Evolutionary conservation across 352 stramenopile genomes (phyloP).

Genomic region (Globisporangium emineosum): DNA sequence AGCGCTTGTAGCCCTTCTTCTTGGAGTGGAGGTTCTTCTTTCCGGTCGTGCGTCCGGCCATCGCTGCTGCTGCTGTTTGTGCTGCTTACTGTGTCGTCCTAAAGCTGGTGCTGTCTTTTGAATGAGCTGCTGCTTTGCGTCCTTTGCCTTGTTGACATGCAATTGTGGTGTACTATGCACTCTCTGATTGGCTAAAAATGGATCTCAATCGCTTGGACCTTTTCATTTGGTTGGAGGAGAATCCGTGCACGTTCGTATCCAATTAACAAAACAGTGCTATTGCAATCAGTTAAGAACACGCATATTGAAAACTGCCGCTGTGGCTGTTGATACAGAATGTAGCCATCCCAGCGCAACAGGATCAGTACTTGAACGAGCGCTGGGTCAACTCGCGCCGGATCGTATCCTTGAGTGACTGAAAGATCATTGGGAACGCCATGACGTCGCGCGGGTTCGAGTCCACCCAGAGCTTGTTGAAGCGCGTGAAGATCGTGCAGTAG

Average conservation of each 20-base stretch:
- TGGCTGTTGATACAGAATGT: slow-evolving; percentile 10
- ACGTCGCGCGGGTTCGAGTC: slow-evolving; percentile 77
- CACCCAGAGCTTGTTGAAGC: slow-evolving; percentile 84
- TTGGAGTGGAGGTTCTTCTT: slow-evolving; percentile 75
- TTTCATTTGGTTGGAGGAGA: slow-evolving; percentile 24
- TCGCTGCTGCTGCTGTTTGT: slow-evolving; percentile 27
- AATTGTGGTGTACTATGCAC: background rate
- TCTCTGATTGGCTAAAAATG: slow-evolving; percentile 3
- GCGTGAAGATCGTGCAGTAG: slow-evolving; percentile 78
- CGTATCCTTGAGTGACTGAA: slow-evolving; percentile 74
- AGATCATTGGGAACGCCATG: slow-evolving; percentile 84
- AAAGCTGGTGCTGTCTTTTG: slow-evolving; percentile 12
- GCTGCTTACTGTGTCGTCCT: background rate
- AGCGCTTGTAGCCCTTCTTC: slow-evolving; percentile 87
- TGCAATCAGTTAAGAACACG: background rate
- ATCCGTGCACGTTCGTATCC: slow-evolving; percentile 10
- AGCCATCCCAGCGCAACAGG: slow-evolving; percentile 23
- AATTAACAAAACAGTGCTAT: background rate
- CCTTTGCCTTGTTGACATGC: background rate
- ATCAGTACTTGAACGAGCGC: slow-evolving; percentile 68
- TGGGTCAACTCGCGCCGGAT: slow-evolving; percentile 52
- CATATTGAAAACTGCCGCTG: slow-evolving; percentile 3
- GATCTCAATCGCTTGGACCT: background rate
- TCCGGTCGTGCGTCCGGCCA: slow-evolving; percentile 42
- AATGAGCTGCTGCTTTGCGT: slow-evolving; percentile 9